phyloP scores from a whole-genome alignment of 106 monocot species.

The Agapanthus africanus region DNA sequence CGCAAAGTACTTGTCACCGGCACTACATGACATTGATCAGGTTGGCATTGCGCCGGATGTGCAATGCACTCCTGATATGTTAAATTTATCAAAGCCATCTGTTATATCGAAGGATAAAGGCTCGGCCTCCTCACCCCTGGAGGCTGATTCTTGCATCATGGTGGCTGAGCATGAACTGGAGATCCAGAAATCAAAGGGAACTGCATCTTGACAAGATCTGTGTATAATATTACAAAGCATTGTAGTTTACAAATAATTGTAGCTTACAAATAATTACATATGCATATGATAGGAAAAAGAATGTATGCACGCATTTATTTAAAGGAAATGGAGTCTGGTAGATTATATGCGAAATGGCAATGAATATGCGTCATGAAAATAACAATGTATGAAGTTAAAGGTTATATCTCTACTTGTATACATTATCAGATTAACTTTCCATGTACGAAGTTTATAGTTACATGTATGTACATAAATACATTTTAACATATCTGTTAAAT shows the following conservation, averaged over 20 bases:
- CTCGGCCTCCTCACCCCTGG: slow-evolving; percentile 32
- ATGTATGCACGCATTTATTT: too few species aligned
- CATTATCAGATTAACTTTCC: too few species aligned
- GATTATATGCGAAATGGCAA: too few species aligned
- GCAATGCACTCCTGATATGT: slow-evolving; percentile 62
- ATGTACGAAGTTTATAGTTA: too few species aligned
- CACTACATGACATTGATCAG: slow-evolving; percentile 87
- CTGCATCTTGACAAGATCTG: slow-evolving; percentile 45
- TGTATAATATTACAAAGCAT: not conserved
- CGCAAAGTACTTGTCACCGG: slow-evolving; percentile 87
- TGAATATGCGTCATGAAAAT: too few species aligned
- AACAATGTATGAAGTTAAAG: too few species aligned
- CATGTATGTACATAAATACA: too few species aligned
- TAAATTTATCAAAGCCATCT: slow-evolving; percentile 25
- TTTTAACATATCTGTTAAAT: too few species aligned
- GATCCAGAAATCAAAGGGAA: slow-evolving; percentile 49
- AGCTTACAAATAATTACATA: too few species aligned
- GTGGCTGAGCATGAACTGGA: slow-evolving; percentile 89
- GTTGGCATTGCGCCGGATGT: slow-evolving; percentile 88
- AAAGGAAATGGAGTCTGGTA: too few species aligned
- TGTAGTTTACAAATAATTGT: not conserved
- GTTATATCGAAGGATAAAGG: slow-evolving; percentile 13
- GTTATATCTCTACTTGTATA: too few species aligned
- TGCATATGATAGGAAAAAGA: not conserved
- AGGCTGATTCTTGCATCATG: slow-evolving; percentile 87